Evolutionary conservation across 495 filamentous ascomycete genomes (phyloP), one percentile per base, ranked within the genome.

Genomic region (Neurospora sp.): DNA sequence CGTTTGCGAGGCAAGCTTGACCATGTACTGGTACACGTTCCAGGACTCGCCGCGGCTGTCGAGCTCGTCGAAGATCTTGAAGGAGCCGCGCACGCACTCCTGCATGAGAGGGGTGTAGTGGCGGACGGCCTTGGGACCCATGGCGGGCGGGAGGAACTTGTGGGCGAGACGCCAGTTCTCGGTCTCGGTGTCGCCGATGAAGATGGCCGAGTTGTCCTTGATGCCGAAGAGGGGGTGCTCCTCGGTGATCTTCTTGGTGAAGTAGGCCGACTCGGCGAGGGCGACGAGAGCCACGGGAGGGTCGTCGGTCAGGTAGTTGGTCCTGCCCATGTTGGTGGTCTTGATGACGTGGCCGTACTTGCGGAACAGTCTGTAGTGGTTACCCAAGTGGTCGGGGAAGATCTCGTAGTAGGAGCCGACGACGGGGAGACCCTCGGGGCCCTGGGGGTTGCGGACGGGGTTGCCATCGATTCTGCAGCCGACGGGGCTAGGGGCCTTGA

Each of bases 21-120:
- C 75, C 86, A 89, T 90, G 70, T 86, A 89, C 44, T 84, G 85
- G 72, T 90, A 90, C 10, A 86, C 87, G 76, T 90, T 90, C 81
- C 82, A 89, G 0, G 87, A 82, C 72, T 86, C 82, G 1, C 76
- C 84, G 18, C 80, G 76, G 39, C 82, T 72, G 74, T 88, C 86
- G 11, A 90, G 76, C 69, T 83, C 81, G 73, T 90, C 88, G 41
- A 90, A 88, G 1, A 89, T 84, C 10, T 73, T 77, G 73, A 87
- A 88, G 12, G 82, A 42, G 27, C 82, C 76, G 39, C 84, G 78
- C 0, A 83, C 84, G 0, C 82, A 82, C 9, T 80, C 70, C 70
- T 89, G 86, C 85, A 90, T 89, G 1, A 82, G 81, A 3, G 87
- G 86, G 0, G 85, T 82, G 70, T 89, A 89, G 74, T 90, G 88